phyloP scores from a whole-genome alignment of 164 flowering plant genomes.

The Houttuynia cordata region DNA sequence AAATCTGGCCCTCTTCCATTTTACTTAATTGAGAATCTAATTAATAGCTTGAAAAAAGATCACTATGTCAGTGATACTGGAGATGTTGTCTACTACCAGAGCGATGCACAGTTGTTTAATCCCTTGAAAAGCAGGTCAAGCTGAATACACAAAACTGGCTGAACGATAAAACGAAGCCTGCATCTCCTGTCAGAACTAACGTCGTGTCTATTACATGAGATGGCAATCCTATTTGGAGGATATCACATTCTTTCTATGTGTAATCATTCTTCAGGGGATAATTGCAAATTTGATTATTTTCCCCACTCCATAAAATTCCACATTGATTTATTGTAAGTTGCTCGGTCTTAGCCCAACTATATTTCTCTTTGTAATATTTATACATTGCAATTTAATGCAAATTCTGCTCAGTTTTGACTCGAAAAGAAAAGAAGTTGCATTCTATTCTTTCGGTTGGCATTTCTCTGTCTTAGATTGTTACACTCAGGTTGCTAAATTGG shows the following conservation, averaged over 20 bases:
- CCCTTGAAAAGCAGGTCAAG: conserved; percentile 10
- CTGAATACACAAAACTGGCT: neutral
- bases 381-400: neutral
- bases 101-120: conserved; percentile 20
- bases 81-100: conserved; percentile 45
- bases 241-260: neutral
- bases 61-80: conserved; percentile 48
- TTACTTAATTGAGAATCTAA: conserved; percentile 26
- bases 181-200: too few species aligned
- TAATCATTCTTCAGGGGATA: neutral
- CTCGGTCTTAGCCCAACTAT: neutral
- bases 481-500: too few species aligned
- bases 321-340: neutral
- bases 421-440: too few species aligned
- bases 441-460: too few species aligned
- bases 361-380: neutral
- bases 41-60: conserved; percentile 34
- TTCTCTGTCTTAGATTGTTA: too few species aligned
- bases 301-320: neutral
- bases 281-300: neutral
- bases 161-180: too few species aligned
- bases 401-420: neutral
- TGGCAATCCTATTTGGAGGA: too few species aligned
- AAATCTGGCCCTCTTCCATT: conserved; percentile 46
- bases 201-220: neutral